Evolutionary conservation across 2,329 filamentous ascomycete species (phyloP), one percentile per base, ranked within the genome.

Genomic region (Diaporthe aspalathi): DNA sequence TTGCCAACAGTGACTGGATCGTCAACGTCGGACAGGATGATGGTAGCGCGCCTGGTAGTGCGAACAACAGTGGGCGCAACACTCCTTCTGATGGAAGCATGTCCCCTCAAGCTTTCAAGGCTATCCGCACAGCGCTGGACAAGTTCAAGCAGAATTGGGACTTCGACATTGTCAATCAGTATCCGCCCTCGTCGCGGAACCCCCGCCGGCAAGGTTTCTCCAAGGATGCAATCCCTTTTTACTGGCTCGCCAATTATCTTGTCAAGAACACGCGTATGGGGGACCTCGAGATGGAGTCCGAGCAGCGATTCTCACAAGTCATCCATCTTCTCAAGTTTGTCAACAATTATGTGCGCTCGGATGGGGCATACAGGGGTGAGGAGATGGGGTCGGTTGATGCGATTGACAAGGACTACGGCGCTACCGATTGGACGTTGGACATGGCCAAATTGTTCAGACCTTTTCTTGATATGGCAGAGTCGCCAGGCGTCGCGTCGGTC

Each of bases 61-160:
- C 83, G 9, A 84, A 80, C 65, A 84, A 79, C 68, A 87, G 83
- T 71, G 84, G 83, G 12, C 80, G 82, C 68, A 82, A 78, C 29
- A 88, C 86, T 43, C 85, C 87, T 4, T 80, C 85, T 32, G 80
- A 85, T 35, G 79, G 79, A 9, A 76, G 79, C 7, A 80, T 86
- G 29, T 81, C 86, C 60, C 84, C 85, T 47, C 82, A 85, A 50
- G 80, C 83, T 2, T 81, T 85, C 12, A 85, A 88, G 68, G 80
- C 82, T 4, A 82, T 88, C 66, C 83, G 83, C 54, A 85, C 85
- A 45, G 91, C 91, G 20, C 83, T 94, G 50, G 89, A 91, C 73
- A 92, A 92, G 76, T 94, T 92, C 88, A 94, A 94, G 81, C 84
- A 83, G 22, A 88, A 86, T 73, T 94, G 92, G 92, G 92, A 94